Conservation (phyloP, 2,329 filamentous ascomycete genomes). For the Xylaria arbuscula region DNA sequence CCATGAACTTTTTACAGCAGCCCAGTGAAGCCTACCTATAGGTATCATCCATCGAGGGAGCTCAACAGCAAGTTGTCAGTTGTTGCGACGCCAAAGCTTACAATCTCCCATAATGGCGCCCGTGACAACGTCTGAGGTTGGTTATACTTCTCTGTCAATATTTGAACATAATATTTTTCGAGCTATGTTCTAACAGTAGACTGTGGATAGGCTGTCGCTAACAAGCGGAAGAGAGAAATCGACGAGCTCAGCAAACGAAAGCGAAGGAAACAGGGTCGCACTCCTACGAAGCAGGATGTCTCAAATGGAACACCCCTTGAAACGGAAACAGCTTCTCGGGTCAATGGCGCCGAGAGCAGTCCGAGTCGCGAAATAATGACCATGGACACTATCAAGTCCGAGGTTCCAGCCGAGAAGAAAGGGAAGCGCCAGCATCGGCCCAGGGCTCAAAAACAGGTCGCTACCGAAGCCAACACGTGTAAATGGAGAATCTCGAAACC, state of each 20-base stretch:
- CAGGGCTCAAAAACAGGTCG: constrained; percentile 16
- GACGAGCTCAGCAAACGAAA: constrained; percentile 56
- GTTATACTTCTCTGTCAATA: constrained; percentile 13
- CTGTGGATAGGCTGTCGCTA: constrained; percentile 50
- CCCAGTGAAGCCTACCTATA: constrained; percentile 7
- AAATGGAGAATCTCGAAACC: constrained; percentile 71
- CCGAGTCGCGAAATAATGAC: constrained; percentile 17
- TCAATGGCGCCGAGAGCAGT: constrained; percentile 29
- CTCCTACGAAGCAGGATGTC: constrained; percentile 33
- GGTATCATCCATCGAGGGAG: background rate
- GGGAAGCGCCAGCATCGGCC: constrained; percentile 36
- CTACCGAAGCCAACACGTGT: constrained; percentile 11
- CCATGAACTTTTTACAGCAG: constrained; percentile 43
- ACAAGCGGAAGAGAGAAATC: constrained; percentile 61
- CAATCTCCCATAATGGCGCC: constrained; percentile 45
- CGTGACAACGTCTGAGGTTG: constrained; percentile 43
- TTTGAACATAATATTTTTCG: background rate
- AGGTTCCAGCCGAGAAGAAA: constrained; percentile 31
- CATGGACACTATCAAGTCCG: constrained; percentile 19
- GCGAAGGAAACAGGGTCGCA: constrained; percentile 54
- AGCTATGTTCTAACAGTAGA: constrained; percentile 33
- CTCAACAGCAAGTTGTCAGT: constrained; percentile 5
- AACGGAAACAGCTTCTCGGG: constrained; percentile 27
- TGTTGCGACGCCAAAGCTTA: constrained; percentile 20
- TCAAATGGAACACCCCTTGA: constrained; percentile 25